Evolutionary conservation across 441 rosid species (phyloP), one percentile per base, ranked within the genome.

Genomic region (Aleurites moluccanus): DNA sequence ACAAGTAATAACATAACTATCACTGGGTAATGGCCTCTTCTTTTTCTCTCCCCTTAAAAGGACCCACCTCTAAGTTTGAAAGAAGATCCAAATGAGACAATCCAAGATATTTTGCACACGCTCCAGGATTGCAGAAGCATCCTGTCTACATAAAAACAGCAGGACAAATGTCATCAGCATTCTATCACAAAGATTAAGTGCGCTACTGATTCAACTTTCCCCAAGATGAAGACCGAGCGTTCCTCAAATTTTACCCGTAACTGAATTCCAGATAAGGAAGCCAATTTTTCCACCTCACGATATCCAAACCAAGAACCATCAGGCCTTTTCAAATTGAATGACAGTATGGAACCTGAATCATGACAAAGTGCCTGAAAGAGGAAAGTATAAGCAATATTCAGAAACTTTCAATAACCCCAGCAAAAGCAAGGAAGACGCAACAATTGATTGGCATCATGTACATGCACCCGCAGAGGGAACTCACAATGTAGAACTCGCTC

Each of bases 111-210:
- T 95, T 95, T 56, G 97, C 96, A 85, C 99, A 95, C 69, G 99
- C 97, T 71, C 99, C 99, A 25, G 99, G 99, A 85, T 95, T 95
- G 87, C 99, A 93, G 85, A 95, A 95, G 88, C 99, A 95, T 79
- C 99, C 99, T 85, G 99, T 93, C 99, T 95, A 88, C 73, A 87
- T 79, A 75, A 76, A 85, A 84, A 60, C 30, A 75, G 23, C 67
- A 82, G 64, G 52, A 64, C 62, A 74, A 66, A 80, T 25, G 61
- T 64, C 30, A 61, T 79, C 79, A 86, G 76, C 27, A 50, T 56
- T 60, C 47, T 4, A 64, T 67, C 44, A 10, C 20, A 62, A 52
- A 28, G 33, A 75, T 0, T 64, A 63, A 45, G 30, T 49, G n/a
- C 44, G 50, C 56, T 55, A 50, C 73, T 10, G 20, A 57, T 27